phyloP scores from a whole-genome alignment of 768 basidiomycete genomes.

The Peribolospora baueri region DNA sequence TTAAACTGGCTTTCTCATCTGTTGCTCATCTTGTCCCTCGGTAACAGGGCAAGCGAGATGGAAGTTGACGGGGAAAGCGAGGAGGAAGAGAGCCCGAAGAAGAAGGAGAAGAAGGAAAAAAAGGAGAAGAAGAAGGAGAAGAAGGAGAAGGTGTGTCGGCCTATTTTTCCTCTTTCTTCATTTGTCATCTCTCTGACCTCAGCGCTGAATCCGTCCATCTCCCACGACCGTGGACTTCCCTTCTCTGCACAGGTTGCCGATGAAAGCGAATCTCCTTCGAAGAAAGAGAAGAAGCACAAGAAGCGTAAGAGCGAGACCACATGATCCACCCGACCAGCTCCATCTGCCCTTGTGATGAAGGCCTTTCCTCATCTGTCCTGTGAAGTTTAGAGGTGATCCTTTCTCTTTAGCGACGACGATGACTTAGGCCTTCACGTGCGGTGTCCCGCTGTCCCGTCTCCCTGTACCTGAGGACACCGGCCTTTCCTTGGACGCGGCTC shows the following conservation, averaged over 20 bases:
- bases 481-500: too few relatives aligned
- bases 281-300: conserved; percentile 16
- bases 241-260: background rate
- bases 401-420: conserved; percentile 1
- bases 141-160: too few relatives aligned
- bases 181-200: too few relatives aligned
- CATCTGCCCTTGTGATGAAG: background rate
- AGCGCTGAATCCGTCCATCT: too few relatives aligned
- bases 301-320: conserved; percentile 38
- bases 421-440: background rate
- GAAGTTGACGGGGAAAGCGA: conserved; percentile 13
- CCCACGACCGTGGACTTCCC: too few relatives aligned
- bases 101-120: too few relatives aligned
- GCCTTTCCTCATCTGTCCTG: background rate
- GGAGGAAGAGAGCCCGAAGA: too few relatives aligned
- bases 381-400: background rate
- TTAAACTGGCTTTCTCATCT: too few relatives aligned
- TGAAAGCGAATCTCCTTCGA: conserved; percentile 21
- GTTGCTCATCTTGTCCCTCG: too few relatives aligned
- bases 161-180: too few relatives aligned
- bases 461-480: too few relatives aligned
- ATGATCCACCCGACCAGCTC: background rate
- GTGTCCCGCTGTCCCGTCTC: too few relatives aligned
- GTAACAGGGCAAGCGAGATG: conserved; percentile 4
- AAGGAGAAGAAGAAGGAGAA: conserved; percentile 22